A percentile compares a stretch with the other conserved stretches of the same genome.
Evolutionary conservation across 2,329 filamentous ascomycete species (phyloP).

Genomic region (Ceratocystis cacaofunesta): DNA sequence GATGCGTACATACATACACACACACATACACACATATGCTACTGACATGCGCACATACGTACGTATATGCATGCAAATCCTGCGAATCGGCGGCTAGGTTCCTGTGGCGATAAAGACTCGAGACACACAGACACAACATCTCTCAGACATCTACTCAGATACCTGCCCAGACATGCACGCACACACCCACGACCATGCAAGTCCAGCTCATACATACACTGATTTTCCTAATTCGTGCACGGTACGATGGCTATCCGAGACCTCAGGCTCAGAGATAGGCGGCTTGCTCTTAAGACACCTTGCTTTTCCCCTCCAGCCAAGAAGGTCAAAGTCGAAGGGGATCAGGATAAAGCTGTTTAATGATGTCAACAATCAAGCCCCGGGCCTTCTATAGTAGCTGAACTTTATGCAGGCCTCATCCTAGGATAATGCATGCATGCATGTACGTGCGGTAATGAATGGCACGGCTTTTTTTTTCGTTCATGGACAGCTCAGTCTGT

Average conservation of each 20-base stretch:
- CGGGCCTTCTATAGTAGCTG: constrained; percentile 3
- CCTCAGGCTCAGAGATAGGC: not conserved
- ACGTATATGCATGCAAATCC: not conserved
- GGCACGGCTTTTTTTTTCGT: not conserved
- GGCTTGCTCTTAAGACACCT: not conserved
- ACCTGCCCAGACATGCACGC: no score
- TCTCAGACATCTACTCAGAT: no score
- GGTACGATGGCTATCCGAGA: not conserved
- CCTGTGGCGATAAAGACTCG: not conserved
- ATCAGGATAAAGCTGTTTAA: not conserved
- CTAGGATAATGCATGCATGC: not conserved
- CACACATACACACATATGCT: not conserved
- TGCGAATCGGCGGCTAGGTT: not conserved
- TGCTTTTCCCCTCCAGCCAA: not conserved
- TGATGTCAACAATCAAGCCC: not conserved
- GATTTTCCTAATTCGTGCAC: no score
- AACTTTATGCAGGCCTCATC: constrained; percentile 6
- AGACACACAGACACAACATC: no score
- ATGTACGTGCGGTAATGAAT: not conserved
- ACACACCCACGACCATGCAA: not conserved
- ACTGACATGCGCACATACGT: no score
- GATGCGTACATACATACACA: not conserved
- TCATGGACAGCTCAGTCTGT: no score
- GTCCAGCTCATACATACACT: not conserved
- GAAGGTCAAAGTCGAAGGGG: not conserved